Base-by-base conservation (phyloP, 805 yeast species). In the Ogataea populi-albae region DNA sequence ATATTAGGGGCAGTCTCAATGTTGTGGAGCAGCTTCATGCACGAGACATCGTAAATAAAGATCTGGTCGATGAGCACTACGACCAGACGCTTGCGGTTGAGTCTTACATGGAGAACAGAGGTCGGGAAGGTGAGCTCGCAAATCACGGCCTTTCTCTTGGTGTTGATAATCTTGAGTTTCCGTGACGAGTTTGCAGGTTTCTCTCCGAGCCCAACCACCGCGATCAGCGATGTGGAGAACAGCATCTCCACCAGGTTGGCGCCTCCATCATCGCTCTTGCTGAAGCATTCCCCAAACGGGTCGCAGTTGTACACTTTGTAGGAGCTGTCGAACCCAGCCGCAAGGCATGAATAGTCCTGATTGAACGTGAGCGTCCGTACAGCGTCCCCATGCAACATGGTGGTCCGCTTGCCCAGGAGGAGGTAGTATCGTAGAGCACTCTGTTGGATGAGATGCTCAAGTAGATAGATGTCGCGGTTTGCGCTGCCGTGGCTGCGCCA, bases 61-160 rank as follows among this genome's bases (percentile, higher is more conserved):
- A 93, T 77, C 59, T 89, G 95, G 41, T 86, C 91, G 32, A 77
- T 69, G 35, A 91, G 65, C 5, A 85, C 77, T 12, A 89, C 93
- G 21, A 86, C 71, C 46, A 91, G 69, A 29, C 97, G 66, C 49
- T 84, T 82, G 27, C 97, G 71, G 60, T 91, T 93, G 63, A 91
- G 71, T 47, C 77, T 77, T 22, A 91, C 81, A 33, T 76, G 77
- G 18, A 82, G 64, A 2, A 91, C 80, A 6, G 79, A 66, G 4
- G 86, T 76, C 1, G 96, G 91, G 59, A 88, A 93, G 1, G 91
- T 77, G 47, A 91, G 66, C 54, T 91, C 98, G 61, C 98, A 91
- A 14, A 91, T 87, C 2, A 75, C 69, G 1, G 80, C 62, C 41
- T 75, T 74, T 35, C 89, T 71, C 56, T 86, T 86, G 2, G 96